phyloP scores from a whole-genome alignment of 1,139 yeast species.

The Nakaseomyces sp. region DNA sequence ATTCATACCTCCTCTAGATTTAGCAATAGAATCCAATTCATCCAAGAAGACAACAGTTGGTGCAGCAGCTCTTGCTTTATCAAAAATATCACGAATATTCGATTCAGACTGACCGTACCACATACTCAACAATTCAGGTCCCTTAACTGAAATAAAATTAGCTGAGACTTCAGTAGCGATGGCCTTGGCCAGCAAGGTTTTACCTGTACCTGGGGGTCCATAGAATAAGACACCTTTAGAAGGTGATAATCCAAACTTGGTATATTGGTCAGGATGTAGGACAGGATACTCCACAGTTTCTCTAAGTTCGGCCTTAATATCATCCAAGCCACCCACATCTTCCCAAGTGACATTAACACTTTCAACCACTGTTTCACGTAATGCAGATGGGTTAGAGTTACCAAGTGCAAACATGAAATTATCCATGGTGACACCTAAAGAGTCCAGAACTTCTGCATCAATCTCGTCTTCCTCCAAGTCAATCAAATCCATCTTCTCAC shows the following conservation, averaged over 20 bases:
- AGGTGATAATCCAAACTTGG: too few species aligned
- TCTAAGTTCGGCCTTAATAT: slow-evolving; percentile 89
- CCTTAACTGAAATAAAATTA: too few species aligned
- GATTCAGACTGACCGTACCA: slow-evolving; percentile 92
- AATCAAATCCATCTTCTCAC: slow-evolving; percentile 87
- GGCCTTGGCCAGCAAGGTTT: slow-evolving; percentile 92
- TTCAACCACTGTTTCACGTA: slow-evolving; percentile 98
- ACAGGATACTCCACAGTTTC: slow-evolving; percentile 99
- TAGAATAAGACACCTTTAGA: slow-evolving; percentile 52
- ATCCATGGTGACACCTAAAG: slow-evolving; percentile 23
- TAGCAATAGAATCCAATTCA: slow-evolving; percentile 95
- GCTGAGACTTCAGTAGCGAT: slow-evolving; percentile 81
- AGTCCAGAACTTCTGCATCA: too few species aligned
- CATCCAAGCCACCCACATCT: slow-evolving; percentile 81
- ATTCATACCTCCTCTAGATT: slow-evolving; percentile 85
- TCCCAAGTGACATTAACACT: slow-evolving; percentile 94
- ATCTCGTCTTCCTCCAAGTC: too few species aligned
- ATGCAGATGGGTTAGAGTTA: slow-evolving; percentile 96
- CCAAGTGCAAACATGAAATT: slow-evolving; percentile 94
- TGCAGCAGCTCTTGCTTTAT: slow-evolving; percentile 98
- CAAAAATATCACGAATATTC: slow-evolving; percentile 91
- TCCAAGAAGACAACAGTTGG: slow-evolving; percentile 96
- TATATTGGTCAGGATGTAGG: slow-evolving; percentile 92
- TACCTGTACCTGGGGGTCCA: slow-evolving; percentile 99
- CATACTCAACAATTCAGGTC: too few species aligned